phyloP scores from a whole-genome alignment of 441 rosid species.

The Populus trichocarpa region DNA sequence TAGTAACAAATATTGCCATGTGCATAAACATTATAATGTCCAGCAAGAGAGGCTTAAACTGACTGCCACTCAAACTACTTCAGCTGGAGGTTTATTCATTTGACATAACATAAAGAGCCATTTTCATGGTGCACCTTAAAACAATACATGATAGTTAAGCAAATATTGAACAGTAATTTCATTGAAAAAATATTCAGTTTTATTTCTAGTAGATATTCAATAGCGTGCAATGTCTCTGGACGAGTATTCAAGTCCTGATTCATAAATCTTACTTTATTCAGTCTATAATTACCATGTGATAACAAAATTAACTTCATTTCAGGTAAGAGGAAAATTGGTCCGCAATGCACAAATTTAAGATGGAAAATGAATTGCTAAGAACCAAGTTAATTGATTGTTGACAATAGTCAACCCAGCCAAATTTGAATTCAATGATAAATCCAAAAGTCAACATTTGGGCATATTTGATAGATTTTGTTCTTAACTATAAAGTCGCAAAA shows the following conservation, averaged over 20 bases:
- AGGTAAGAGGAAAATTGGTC: not conserved
- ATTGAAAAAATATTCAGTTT: not conserved
- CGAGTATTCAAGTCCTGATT: not conserved
- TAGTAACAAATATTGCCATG: not conserved
- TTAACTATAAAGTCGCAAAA: not conserved
- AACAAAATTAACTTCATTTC: not conserved
- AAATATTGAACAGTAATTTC: not conserved
- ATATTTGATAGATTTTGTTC: not conserved
- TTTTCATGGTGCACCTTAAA: not conserved
- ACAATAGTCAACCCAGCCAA: not conserved
- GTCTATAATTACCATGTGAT: not conserved
- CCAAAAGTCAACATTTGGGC: not conserved
- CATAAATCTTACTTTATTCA: not conserved
- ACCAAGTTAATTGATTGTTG: not conserved
- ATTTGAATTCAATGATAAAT: not conserved
- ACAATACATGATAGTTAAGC: not conserved
- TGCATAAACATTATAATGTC: not conserved
- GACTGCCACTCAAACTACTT: not conserved
- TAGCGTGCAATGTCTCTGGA: not conserved
- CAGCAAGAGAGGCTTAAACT: slow-evolving; percentile 2
- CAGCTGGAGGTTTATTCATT: not conserved
- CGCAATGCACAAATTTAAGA: not conserved
- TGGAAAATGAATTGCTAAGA: not conserved
- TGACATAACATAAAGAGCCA: not conserved
- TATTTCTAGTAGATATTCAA: not conserved